Evolutionary conservation across 164 flowering plant genomes (phyloP).

Genomic region (Vitis amurensis): DNA sequence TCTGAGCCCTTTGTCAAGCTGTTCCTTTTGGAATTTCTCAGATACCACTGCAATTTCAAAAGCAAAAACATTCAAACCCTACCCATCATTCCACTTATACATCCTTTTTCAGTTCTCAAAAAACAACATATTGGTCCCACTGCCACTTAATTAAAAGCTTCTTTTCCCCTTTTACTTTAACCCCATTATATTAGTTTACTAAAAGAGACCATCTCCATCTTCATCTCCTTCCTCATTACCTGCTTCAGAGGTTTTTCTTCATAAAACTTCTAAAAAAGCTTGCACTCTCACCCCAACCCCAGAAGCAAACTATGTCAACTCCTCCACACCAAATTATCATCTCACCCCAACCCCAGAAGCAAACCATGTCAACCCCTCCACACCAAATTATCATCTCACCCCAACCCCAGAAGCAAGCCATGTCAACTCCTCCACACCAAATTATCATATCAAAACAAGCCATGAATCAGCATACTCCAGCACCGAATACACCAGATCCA

Average conservation of each 20-base stretch:
- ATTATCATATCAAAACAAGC: conserved; percentile 30
- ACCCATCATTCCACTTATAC: conserved; percentile 22
- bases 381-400: conserved; percentile 27
- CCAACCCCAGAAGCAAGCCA: conserved; percentile 21
- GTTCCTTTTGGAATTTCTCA: neutral
- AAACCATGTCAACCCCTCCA: conserved; percentile 25
- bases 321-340: conserved; percentile 33
- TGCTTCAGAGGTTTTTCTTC: conserved; percentile 19
- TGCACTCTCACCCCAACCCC: conserved; percentile 19
- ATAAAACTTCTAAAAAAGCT: conserved; percentile 31
- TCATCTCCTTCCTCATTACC: conserved; percentile 15
- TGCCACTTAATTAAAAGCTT: conserved; percentile 42
- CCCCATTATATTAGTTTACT: conserved; percentile 12
- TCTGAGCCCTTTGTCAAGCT: neutral
- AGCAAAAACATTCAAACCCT: conserved; percentile 15
- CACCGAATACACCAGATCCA: neutral
- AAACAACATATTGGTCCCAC: conserved; percentile 35
- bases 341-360: conserved; percentile 19
- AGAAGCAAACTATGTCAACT: conserved; percentile 23
- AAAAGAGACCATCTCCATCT: conserved; percentile 14
- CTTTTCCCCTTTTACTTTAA: conserved; percentile 24
- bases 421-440: conserved; percentile 30
- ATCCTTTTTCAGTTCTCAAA: conserved; percentile 34
- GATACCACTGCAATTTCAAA: conserved; percentile 16
- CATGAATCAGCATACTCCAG: conserved; percentile 13